Evolutionary conservation across 2,329 filamentous ascomycete species (phyloP).

Genomic region (Teratosphaeria epicoccoides): DNA sequence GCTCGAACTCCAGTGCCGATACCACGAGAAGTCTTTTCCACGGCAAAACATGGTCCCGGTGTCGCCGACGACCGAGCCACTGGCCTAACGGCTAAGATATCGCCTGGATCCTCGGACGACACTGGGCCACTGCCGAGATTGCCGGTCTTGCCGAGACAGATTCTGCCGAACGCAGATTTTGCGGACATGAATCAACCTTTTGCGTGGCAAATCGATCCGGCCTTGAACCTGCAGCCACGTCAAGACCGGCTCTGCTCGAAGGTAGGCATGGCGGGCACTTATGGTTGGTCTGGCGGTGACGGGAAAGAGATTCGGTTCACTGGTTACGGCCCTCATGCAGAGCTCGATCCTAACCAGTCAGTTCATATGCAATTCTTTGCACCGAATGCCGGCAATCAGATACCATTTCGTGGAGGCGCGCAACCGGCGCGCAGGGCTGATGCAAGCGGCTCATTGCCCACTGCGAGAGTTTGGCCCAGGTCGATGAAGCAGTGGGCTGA

Average conservation of each 20-base stretch:
- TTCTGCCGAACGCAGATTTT: background rate
- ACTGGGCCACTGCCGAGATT: conserved; percentile 5
- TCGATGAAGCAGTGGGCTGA: conserved; percentile 19
- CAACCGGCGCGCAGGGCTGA: background rate
- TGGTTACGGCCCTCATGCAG: conserved; percentile 23
- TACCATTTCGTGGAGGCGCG: background rate
- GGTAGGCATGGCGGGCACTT: conserved; percentile 5
- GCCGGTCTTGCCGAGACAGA: background rate
- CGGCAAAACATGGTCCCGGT: background rate
- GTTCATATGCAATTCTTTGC: conserved; percentile 12
- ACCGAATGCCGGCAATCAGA: background rate
- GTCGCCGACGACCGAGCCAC: background rate
- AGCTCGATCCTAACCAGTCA: conserved; percentile 18
- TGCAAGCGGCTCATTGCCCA: conserved; percentile 9
- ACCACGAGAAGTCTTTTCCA: background rate
- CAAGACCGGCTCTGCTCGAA: conserved; percentile 12
- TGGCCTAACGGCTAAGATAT: conserved; percentile 3
- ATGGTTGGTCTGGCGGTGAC: conserved; percentile 26
- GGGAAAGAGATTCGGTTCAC: conserved; percentile 27
- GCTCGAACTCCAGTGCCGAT: conserved; percentile 1
- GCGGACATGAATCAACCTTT: background rate
- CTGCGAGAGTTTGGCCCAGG: conserved; percentile 12
- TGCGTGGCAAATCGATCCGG: conserved; percentile 1
- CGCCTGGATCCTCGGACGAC: conserved; percentile 7
- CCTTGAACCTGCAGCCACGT: conserved; percentile 5